Evolutionary conservation across 2,329 filamentous ascomycete species (phyloP).

Genomic region (Fusarium chlamydosporum): DNA sequence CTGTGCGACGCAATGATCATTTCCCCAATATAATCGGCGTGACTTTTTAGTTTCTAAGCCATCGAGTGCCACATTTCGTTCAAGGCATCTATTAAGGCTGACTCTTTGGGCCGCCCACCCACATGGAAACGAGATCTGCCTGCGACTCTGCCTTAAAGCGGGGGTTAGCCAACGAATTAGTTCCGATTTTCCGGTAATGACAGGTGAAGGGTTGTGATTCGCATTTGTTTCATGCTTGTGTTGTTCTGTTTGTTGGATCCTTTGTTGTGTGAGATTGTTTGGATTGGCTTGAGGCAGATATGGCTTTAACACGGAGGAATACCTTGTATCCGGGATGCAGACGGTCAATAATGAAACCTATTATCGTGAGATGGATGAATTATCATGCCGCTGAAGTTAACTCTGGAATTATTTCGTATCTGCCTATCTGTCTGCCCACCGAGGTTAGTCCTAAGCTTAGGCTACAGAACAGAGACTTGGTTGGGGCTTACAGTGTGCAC

Average conservation of each 20-base stretch:
- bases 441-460: background rate
- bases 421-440: no score
- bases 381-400: background rate
- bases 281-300: background rate
- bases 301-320: background rate
- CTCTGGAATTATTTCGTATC: no score
- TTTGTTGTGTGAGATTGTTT: background rate
- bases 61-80: background rate
- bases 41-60: no score
- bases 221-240: background rate
- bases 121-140: background rate
- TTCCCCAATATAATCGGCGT: background rate
- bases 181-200: background rate
- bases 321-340: background rate
- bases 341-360: no score
- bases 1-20: slow-evolving; percentile 11
- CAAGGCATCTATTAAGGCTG: slow-evolving; percentile 15
- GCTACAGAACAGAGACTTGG: no score
- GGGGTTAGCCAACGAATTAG: background rate
- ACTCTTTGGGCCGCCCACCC: background rate
- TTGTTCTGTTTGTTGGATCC: background rate
- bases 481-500: no score
- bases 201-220: background rate
- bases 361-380: background rate
- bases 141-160: slow-evolving; percentile 8